Conservation (phyloP, 1,284 basidiomycete species). For the Psilocybe mexicana region DNA sequence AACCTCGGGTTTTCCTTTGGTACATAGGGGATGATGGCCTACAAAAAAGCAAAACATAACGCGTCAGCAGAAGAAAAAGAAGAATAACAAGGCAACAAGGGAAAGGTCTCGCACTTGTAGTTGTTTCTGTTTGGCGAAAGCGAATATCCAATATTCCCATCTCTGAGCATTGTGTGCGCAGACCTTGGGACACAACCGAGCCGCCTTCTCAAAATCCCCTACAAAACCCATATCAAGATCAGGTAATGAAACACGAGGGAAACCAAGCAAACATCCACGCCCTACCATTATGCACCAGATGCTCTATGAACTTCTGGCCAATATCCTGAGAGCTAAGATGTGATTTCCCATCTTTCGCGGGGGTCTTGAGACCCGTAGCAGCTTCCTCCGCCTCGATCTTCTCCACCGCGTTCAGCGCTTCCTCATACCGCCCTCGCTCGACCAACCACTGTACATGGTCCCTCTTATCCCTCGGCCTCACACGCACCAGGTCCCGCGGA, state of each 20-base stretch:
- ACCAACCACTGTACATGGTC: constrained; percentile 96
- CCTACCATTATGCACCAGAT: constrained; percentile 74
- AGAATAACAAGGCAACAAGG: too few species aligned
- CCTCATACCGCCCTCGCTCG: constrained; percentile 83
- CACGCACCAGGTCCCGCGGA: constrained; percentile 85
- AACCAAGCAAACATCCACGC: constrained; percentile 17
- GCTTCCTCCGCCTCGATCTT: constrained; percentile 43
- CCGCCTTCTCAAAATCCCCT: constrained; percentile 86
- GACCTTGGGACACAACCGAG: constrained; percentile 84
- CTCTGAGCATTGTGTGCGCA: constrained; percentile 76
- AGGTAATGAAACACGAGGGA: neutral
- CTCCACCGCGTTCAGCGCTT: constrained; percentile 88
- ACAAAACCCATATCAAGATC: neutral
- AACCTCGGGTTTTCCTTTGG: constrained; percentile 84
- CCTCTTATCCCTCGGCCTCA: constrained; percentile 81
- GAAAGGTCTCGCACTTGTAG: constrained; percentile 57
- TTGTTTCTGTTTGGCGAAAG: constrained; percentile 83
- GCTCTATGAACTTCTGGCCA: constrained; percentile 82
- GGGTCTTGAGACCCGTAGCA: constrained; percentile 11
- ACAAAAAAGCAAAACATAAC: constrained; percentile 6
- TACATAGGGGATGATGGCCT: constrained; percentile 88
- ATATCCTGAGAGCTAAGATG: constrained; percentile 72
- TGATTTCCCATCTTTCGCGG: constrained; percentile 20
- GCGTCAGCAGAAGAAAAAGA: neutral
- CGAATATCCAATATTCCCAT: constrained; percentile 97